Evolutionary conservation across 73 alveolate species (phyloP), one percentile per base, ranked within the genome.

Genomic region (Symbiodinium pilosum): DNA sequence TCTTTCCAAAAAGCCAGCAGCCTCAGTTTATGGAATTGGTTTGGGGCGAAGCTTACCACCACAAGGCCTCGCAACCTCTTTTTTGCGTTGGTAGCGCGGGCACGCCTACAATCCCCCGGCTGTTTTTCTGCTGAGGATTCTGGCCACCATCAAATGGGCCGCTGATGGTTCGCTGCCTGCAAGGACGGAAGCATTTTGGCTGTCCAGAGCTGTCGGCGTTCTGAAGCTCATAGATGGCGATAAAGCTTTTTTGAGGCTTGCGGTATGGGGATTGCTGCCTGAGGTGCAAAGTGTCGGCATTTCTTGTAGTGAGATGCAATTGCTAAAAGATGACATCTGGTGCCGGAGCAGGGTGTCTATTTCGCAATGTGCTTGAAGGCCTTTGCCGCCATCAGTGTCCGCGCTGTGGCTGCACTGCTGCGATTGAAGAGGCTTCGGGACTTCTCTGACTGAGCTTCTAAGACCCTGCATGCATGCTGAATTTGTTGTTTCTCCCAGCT

Each of bases 111-210:
- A n/a, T n/a, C n/a, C n/a, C n/a, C n/a, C n/a, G n/a, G n/a, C n/a
- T n/a, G n/a, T n/a, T n/a, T n/a, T n/a, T n/a, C n/a, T n/a, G n/a
- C n/a, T 30, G 56, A 88, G 95, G 95, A 88, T 88, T 34, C 36
- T 41, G 44, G 39, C 44, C 69, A 59, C 87, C 86, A 68, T 88
- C 95, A 88, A 88, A 28, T 88, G 95, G 95, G 95, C 95, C 20
- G 34, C 39, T n/a, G 95, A 88, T 88, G 95, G 95, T 28, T 88
- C 95, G 3, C 87, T 88, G 73, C 95, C 95, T 30, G 95, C 95
- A 9, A 88, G 95, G 95, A 24, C 30, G 39, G 34, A 24, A 2
- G 81, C 39, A 30, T 26, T 3, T 30, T 56, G 38, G 38, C 34
- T 0, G 38, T 56, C 36, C 32, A 28, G 30, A n/a, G 9, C 73